Percentiles rank a stretch among this genome's conserved stretches.
Evolutionary conservation across 257 asterid species (phyloP).

Genomic region (Sherardia arvensis): DNA sequence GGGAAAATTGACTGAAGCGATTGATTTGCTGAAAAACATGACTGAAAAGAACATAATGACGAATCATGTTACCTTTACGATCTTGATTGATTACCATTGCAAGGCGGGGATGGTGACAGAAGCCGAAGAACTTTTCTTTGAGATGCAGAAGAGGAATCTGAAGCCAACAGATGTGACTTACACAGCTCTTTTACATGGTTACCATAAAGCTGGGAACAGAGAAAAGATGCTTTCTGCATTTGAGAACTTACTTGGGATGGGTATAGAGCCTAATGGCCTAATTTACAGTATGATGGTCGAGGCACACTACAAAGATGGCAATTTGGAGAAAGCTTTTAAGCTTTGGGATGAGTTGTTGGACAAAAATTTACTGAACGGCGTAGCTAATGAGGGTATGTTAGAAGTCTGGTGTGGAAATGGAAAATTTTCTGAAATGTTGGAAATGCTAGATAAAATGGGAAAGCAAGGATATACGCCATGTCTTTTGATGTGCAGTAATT

Average conservation of each 20-base stretch:
- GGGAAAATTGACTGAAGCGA: slow-evolving; percentile 50
- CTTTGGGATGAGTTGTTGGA: slow-evolving; percentile 53
- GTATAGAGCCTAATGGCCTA: slow-evolving; percentile 69
- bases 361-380: slow-evolving; percentile 48
- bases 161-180: slow-evolving; percentile 63
- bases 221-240: slow-evolving; percentile 52
- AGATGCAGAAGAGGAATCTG: slow-evolving; percentile 53
- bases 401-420: slow-evolving; percentile 47
- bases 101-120: slow-evolving; percentile 45
- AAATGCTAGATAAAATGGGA: slow-evolving; percentile 43
- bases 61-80: slow-evolving; percentile 64
- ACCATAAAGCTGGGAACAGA: slow-evolving; percentile 49
- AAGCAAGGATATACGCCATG: slow-evolving; percentile 54
- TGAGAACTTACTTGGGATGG: slow-evolving; percentile 51
- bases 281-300: slow-evolving; percentile 43
- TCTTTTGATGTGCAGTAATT: slow-evolving; percentile 46
- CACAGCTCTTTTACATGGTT: slow-evolving; percentile 64
- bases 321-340: slow-evolving; percentile 44
- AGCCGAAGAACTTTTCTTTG: slow-evolving; percentile 59
- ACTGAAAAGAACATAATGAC: slow-evolving; percentile 48
- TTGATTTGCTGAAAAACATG: slow-evolving; percentile 56
- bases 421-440: slow-evolving; percentile 34
- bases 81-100: slow-evolving; percentile 53
- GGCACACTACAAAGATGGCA: slow-evolving; percentile 47
- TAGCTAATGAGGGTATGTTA: slow-evolving; percentile 36